Base-by-base conservation (phyloP, 2,329 filamentous ascomycete species). In the Laburnicola sp. region DNA sequence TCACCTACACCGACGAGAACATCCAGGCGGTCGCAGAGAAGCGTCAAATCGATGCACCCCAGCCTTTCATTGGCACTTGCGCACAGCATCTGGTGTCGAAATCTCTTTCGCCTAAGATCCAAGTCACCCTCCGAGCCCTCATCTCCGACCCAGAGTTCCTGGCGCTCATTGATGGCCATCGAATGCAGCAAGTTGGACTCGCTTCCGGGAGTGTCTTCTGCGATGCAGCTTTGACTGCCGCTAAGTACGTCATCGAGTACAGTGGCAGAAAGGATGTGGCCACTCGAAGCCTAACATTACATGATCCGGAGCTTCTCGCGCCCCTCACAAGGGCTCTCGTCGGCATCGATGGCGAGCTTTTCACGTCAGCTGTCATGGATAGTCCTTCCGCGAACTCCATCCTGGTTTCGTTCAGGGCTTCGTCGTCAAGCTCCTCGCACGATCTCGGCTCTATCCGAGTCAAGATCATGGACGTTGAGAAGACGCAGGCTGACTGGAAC, bases 181-280 rank as follows among this genome's bases (percentile, higher is more conserved):
- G 10, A 21, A 47, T 47, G 44, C 44, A 31, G 26, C 8, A 39
- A 16, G 9, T 28, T 27, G 32, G 22, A 3, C 40, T 59, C 42
- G 28, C 26, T 45, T 47, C 55, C 3, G 55, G 53, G 28, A 58
- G 55, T 46, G 55, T 57, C 32, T 55, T 56, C 39, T 38, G 55
- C 27, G 56, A 52, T n/a, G 49, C 54, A 22, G 50, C 46, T 27
- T 16, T 30, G 21, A 22, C 53, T 25, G 50, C 34, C 11, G 57
- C 55, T 44, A 59, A 56, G 37, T 54, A 55, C 46, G 34, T 43
- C 8, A 28, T 57, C 39, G 49, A 58, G 51, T 47, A 56, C 46
- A 55, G 52, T 36, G 45, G 52, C 45, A 52, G 42, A 11, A 56
- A 50, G 39, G 32, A 35, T 37, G 47, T 38, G 21, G 16, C 30